phyloP scores from a whole-genome alignment of 352 stramenopile genomes.

The Blastocystis sp. region DNA sequence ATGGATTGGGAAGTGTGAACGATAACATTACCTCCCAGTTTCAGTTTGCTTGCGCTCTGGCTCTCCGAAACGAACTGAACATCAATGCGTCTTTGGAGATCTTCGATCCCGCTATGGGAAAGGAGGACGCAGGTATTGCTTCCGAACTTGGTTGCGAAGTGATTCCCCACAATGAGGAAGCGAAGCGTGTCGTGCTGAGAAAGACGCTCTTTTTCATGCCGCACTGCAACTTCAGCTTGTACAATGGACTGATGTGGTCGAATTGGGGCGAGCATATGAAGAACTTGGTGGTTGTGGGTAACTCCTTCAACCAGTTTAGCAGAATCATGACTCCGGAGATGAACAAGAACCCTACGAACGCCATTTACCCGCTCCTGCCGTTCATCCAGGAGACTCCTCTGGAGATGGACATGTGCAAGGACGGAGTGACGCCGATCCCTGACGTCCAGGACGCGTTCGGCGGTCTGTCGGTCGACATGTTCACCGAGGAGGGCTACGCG shows the following conservation, averaged over 20 bases:
- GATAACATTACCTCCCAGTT: conserved; percentile 49
- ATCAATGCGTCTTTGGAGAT: conserved; percentile 53
- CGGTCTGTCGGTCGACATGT: neutral
- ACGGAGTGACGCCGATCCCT: neutral
- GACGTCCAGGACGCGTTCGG: conserved; percentile 28
- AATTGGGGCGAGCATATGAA: conserved; percentile 51
- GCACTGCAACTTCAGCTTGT: conserved; percentile 40
- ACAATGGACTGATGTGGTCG: conserved; percentile 56
- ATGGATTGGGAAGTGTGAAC: conserved; percentile 48
- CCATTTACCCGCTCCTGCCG: conserved; percentile 37
- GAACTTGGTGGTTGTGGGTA: conserved; percentile 34
- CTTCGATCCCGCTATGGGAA: conserved; percentile 50
- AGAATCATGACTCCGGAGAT: neutral
- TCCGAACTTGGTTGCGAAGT: conserved; percentile 54
- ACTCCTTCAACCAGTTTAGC: conserved; percentile 17
- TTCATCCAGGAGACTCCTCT: conserved; percentile 16
- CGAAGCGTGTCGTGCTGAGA: conserved; percentile 31
- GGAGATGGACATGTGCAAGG: neutral
- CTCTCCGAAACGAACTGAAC: conserved; percentile 19
- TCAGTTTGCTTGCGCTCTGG: conserved; percentile 43
- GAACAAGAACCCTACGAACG: conserved; percentile 20
- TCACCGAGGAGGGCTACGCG: neutral
- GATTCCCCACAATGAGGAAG: conserved; percentile 45
- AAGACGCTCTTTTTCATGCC: conserved; percentile 54
- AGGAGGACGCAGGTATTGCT: conserved; percentile 50